Percentiles rank a stretch among this genome's conserved stretches.
Conservation (phyloP, 148 eudicot species). For the Diospyros lotus region DNA sequence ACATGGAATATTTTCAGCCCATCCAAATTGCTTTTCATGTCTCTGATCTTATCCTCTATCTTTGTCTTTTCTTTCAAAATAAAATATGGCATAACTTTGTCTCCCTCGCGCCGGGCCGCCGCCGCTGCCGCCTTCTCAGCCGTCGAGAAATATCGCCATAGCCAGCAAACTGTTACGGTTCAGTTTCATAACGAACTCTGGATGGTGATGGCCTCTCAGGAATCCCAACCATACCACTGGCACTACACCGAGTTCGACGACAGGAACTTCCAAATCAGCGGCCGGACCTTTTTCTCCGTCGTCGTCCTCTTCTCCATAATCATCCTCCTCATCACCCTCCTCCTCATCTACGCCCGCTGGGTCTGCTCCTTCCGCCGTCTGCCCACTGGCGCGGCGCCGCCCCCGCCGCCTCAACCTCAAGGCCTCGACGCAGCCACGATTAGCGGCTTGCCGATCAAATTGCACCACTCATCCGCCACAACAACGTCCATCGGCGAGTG, state of each 20-base stretch:
- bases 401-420: constrained; percentile 1
- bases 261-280: constrained; percentile 57
- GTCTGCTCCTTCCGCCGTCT: constrained; percentile 41
- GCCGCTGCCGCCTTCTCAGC: no score
- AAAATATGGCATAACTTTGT: no score
- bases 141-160: no score
- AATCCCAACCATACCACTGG: constrained; percentile 48
- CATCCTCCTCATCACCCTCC: constrained; percentile 39
- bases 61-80: no score
- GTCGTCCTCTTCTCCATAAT: constrained; percentile 47
- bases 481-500: constrained; percentile 22
- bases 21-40: no score
- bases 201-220: constrained; percentile 8
- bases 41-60: no score
- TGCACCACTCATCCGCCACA: constrained; percentile 26
- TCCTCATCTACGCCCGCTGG: constrained; percentile 66
- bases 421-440: constrained; percentile 40
- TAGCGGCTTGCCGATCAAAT: constrained; percentile 35
- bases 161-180: no score
- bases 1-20: no score
- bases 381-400: constrained; percentile 8
- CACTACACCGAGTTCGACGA: constrained; percentile 60
- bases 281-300: constrained; percentile 58
- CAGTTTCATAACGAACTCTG: background rate
- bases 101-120: no score